Conservation (phyloP, 1,139 yeast genomes). For the Saccharomyces hybrid region DNA sequence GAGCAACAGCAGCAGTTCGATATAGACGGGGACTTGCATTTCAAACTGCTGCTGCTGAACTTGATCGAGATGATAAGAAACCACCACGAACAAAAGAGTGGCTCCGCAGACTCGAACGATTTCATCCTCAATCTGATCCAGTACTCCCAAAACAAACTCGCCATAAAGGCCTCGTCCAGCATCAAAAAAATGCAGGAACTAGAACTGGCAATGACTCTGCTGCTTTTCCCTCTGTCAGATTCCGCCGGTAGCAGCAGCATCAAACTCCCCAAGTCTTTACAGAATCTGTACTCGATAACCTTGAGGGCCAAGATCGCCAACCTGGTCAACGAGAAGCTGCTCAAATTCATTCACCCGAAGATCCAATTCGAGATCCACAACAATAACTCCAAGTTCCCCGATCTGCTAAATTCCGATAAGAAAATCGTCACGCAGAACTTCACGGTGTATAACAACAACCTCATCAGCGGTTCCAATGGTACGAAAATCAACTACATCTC, state of each 20-base stretch:
- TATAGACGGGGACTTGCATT: conserved; percentile 40
- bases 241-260: conserved; percentile 27
- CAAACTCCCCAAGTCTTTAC: conserved; percentile 47
- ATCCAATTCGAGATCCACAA: conserved; percentile 10
- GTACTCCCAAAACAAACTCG: conserved; percentile 55
- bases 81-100: conserved; percentile 33
- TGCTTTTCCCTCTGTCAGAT: conserved; percentile 42
- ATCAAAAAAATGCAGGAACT: conserved; percentile 49
- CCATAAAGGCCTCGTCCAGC: conserved; percentile 49
- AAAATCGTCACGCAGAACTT: not conserved
- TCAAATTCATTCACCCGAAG: conserved; percentile 22
- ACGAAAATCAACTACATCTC: conserved; percentile 1
- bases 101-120: conserved; percentile 26
- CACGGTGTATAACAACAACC: not conserved
- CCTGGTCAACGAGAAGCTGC: conserved; percentile 43
- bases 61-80: conserved; percentile 56
- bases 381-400: conserved; percentile 14
- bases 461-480: conserved; percentile 8
- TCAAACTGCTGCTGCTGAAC: conserved; percentile 52
- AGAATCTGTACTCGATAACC: conserved; percentile 45
- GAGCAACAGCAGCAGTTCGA: conserved; percentile 3
- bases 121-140: conserved; percentile 51
- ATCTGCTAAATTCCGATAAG: conserved; percentile 8
- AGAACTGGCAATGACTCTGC: conserved; percentile 61
- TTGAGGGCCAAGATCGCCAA: conserved; percentile 52